Conservation (phyloP, 805 yeast species). For the Zygotorulaspora chibaensis region DNA sequence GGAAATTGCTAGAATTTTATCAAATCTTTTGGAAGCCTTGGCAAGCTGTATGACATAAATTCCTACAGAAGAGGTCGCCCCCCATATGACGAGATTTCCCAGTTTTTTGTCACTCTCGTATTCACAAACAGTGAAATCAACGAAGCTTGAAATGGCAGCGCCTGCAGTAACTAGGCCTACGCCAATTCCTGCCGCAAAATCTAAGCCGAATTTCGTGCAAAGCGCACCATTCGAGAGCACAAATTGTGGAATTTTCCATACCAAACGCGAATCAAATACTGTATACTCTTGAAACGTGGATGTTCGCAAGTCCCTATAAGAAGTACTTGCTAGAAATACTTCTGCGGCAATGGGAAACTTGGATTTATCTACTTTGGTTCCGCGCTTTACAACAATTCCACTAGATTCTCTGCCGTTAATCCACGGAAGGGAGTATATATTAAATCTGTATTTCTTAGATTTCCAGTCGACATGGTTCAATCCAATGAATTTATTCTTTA, state of each 20-base stretch:
- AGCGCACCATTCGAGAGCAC: slow-evolving; percentile 19
- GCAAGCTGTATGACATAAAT: slow-evolving; percentile 42
- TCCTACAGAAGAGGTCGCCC: slow-evolving; percentile 47
- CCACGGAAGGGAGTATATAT: slow-evolving; percentile 48
- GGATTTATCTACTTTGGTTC: slow-evolving; percentile 30
- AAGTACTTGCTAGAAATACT: slow-evolving; percentile 44
- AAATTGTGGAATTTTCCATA: slow-evolving; percentile 41
- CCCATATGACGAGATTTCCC: slow-evolving; percentile 41
- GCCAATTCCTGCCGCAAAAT: slow-evolving; percentile 44
- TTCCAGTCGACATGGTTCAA: slow-evolving; percentile 50
- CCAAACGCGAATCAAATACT: slow-evolving; percentile 42
- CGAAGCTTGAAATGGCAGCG: slow-evolving; percentile 30
- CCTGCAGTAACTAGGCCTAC: slow-evolving; percentile 47
- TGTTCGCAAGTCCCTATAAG: slow-evolving; percentile 44
- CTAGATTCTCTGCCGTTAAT: slow-evolving; percentile 46
- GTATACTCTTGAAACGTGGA: slow-evolving; percentile 47
- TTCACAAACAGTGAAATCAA: slow-evolving; percentile 8
- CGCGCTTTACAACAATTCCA: slow-evolving; percentile 38
- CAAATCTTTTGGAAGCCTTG: slow-evolving; percentile 35
- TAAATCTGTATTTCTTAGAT: slow-evolving; percentile 43
- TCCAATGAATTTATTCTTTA: slow-evolving; percentile 38
- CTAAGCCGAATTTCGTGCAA: slow-evolving; percentile 20
- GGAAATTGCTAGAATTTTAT: slow-evolving; percentile 43
- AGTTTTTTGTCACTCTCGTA: slow-evolving; percentile 9
- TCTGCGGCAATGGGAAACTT: slow-evolving; percentile 34